Base-by-base conservation (phyloP, 331 rosid species). In the Phaseolus coccineus region DNA sequence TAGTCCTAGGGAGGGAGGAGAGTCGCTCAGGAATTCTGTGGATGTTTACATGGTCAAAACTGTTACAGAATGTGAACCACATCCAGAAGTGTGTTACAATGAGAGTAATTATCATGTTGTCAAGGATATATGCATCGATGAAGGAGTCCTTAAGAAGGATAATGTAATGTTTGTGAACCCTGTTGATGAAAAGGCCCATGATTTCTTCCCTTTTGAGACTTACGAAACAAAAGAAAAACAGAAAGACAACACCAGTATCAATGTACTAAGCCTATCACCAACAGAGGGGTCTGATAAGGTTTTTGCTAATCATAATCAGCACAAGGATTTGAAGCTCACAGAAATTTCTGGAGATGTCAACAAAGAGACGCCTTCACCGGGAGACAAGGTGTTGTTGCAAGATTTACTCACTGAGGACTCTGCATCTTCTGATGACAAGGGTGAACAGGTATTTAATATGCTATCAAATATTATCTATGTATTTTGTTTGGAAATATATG, bases 61-160 rank as follows among this genome's bases (percentile, higher is more conserved):
- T 72, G 87, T 88, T 28, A 66, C 74, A 25, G 93, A 89, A 80
- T 95, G 84, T 75, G 91, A 86, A 81, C 90, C 95, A 10, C 86
- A 91, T 69, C 40, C 80, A 61, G 84, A 71, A 51, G 87, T 85
- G 68, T 82, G 89, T 80, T 91, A 79, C 87, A 83, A 81, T 57
- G 97, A 88, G 74, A 84, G 77, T 77, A 77, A 47, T 87, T 79
- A 78, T 83, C 86, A 84, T 83, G 84, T 61, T 50, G 85, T 96
- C 56, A 96, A 96, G 85, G 98, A 96, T 76, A 96, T 96, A 61
- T 90, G 98, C 65, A 77, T 93, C 51, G 99, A 93, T 62, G 91
- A 93, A 73, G 93, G 97, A 71, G 85, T 85, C 57, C 84, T 83
- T 55, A 69, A 88, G 5, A 78, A 59, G 51, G 90, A 82, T 16